phyloP scores from a whole-genome alignment of 2,329 filamentous ascomycete genomes.

The Xylaria sp. region DNA sequence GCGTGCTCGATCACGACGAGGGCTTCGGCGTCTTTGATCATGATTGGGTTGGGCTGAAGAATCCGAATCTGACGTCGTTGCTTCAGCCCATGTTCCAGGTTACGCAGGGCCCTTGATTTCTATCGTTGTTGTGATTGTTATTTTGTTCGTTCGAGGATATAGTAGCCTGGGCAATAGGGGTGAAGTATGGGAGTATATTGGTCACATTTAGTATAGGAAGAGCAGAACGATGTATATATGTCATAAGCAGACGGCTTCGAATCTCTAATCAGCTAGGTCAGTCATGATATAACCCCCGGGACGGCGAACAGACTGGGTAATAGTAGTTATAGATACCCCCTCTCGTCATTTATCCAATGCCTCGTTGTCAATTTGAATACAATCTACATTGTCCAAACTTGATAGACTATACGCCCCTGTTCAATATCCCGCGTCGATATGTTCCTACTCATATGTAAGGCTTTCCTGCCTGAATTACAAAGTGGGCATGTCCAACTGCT shows the following conservation, averaged over 20 bases:
- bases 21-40: conserved; percentile 62
- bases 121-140: no score
- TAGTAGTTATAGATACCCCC: conserved; percentile 15
- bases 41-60: conserved; percentile 57
- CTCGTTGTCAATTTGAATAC: background rate
- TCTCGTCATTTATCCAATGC: background rate
- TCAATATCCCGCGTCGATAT: background rate
- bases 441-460: background rate
- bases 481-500: background rate
- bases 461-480: background rate
- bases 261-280: background rate
- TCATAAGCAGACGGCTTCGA: background rate
- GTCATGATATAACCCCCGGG: background rate
- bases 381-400: background rate
- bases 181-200: background rate
- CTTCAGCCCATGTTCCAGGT: conserved; percentile 54
- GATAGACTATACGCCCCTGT: background rate
- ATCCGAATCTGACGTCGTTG: conserved; percentile 44
- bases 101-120: conserved; percentile 54
- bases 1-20: conserved; percentile 63
- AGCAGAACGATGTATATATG: conserved; percentile 5
- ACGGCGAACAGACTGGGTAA: background rate
- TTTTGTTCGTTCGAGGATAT: background rate
- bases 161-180: no score
- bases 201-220: no score